Conservation (phyloP, 768 basidiomycete genomes). For the Sarcodon sp. region DNA sequence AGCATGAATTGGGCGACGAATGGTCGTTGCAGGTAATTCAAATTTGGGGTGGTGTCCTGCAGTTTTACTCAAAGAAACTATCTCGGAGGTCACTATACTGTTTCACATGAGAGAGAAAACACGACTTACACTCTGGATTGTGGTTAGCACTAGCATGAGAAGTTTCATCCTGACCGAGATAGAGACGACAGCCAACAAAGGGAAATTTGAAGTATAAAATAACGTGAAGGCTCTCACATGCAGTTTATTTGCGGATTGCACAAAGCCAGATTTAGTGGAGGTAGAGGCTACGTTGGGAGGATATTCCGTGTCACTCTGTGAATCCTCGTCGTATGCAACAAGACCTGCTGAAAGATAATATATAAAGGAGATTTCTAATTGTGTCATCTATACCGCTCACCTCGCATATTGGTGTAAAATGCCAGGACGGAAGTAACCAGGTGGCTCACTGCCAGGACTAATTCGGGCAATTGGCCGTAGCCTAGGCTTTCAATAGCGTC, state of each 20-base stretch:
- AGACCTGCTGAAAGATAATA: conserved; percentile 29
- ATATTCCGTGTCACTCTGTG: conserved; percentile 43
- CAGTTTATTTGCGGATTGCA: conserved; percentile 9
- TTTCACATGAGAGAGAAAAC: background rate
- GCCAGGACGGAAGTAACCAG: background rate
- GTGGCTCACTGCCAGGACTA: too few species aligned
- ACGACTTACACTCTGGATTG: conserved; percentile 28
- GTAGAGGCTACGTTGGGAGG: conserved; percentile 19
- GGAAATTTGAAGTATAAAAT: conserved; percentile 35
- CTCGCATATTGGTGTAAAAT: background rate
- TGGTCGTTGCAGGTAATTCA: too few species aligned
- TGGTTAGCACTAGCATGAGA: conserved; percentile 12
- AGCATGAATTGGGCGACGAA: background rate
- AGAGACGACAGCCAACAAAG: conserved; percentile 49
- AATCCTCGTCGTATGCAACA: conserved; percentile 51
- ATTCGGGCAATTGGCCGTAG: background rate
- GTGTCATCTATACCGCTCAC: background rate
- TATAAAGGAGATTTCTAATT: background rate
- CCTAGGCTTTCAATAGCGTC: background rate
- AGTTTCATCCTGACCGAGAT: conserved; percentile 44
- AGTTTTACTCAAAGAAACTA: too few species aligned
- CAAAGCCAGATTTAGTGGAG: background rate
- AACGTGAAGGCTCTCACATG: conserved; percentile 52
- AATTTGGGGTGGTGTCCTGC: too few species aligned
- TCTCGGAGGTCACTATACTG: background rate